Evolutionary conservation across 805 yeast genomes (phyloP).

Genomic region (Kuraishia borneana): DNA sequence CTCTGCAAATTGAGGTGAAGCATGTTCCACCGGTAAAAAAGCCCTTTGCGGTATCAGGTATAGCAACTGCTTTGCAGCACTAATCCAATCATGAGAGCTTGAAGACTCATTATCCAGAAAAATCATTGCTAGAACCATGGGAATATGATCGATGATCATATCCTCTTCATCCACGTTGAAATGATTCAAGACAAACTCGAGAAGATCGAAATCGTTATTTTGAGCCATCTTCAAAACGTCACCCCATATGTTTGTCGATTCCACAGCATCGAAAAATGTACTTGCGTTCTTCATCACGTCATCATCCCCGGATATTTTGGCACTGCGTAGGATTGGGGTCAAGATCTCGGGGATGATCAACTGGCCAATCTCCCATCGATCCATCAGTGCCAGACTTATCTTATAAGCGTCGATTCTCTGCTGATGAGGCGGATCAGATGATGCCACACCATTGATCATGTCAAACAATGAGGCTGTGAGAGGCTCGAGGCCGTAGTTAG

Average conservation of each 20-base stretch:
- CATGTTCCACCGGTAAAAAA: conserved; percentile 39
- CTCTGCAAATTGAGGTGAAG: conserved; percentile 12
- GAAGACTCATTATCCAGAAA: conserved; percentile 17
- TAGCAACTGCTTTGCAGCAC: conserved; percentile 27
- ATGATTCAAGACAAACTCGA: conserved; percentile 46
- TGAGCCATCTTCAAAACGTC: conserved; percentile 35
- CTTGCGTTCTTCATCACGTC: conserved; percentile 49
- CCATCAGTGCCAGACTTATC: conserved; percentile 68
- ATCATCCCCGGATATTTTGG: conserved; percentile 21
- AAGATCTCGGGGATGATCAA: conserved; percentile 60
- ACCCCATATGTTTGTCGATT: conserved; percentile 70
- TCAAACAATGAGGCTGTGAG: conserved; percentile 43
- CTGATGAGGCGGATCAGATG: conserved; percentile 11
- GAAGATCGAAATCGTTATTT: conserved; percentile 30
- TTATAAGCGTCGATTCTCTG: conserved; percentile 42
- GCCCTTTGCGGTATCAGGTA: conserved; percentile 54
- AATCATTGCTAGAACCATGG: conserved; percentile 47
- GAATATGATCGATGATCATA: conserved; percentile 66
- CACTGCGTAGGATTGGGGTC: conserved; percentile 47
- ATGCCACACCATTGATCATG: conserved; percentile 24
- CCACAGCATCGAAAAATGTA: conserved; percentile 78
- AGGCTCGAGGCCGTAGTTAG: conserved; percentile 37
- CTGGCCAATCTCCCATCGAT: conserved; percentile 90
- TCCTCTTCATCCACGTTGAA: conserved; percentile 84
- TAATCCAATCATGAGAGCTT: conserved; percentile 6